Evolutionary conservation across 345 rosid species (phyloP).

Genomic region (Hypericum androsaemum): DNA sequence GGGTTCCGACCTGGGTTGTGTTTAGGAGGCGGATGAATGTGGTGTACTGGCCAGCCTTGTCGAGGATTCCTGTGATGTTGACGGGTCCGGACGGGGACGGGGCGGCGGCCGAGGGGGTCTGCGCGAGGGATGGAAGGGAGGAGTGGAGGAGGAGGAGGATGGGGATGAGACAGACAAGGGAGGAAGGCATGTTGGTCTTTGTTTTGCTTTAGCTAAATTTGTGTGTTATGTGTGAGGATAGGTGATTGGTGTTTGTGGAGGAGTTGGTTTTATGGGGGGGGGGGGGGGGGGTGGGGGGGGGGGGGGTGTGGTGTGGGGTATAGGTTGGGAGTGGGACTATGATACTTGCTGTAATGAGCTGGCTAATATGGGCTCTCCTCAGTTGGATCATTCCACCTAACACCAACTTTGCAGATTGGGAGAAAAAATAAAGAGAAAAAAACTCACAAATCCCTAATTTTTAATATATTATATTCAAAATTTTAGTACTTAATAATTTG

Average conservation of each 20-base stretch:
- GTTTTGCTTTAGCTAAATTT: too few species aligned
- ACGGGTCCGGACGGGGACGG: constrained; percentile 47
- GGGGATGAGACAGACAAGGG: constrained; percentile 15
- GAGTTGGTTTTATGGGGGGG: constrained; percentile 6
- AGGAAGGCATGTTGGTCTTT: constrained; percentile 32
- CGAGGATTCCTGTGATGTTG: constrained; percentile 67
- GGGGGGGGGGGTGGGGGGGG: constrained; percentile 7
- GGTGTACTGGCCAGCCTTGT: constrained; percentile 53
- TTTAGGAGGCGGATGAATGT: constrained; percentile 42
- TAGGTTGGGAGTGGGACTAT: constrained; percentile 13
- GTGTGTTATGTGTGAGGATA: background rate
- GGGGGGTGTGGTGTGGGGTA: constrained; percentile 20
- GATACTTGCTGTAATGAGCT: constrained; percentile 38
- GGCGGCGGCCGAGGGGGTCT: constrained; percentile 39
- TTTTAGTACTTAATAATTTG: too few species aligned
- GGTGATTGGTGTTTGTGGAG: too few species aligned
- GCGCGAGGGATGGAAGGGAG: constrained; percentile 18
- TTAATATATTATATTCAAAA: too few species aligned
- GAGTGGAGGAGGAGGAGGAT: constrained; percentile 23
- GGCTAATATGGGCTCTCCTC: constrained; percentile 8
- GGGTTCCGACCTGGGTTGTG: constrained; percentile 43
- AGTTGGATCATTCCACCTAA: too few species aligned
- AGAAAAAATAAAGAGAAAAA: too few species aligned
- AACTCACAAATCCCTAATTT: too few species aligned
- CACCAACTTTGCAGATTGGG: too few species aligned